A percentile compares a stretch with the other conserved stretches of the same genome.
These are phyloP conservation scores for Penicillium herquei DNA, from an alignment of 495 filamentous ascomycete species.

Conservation along the genomic window DNA sequence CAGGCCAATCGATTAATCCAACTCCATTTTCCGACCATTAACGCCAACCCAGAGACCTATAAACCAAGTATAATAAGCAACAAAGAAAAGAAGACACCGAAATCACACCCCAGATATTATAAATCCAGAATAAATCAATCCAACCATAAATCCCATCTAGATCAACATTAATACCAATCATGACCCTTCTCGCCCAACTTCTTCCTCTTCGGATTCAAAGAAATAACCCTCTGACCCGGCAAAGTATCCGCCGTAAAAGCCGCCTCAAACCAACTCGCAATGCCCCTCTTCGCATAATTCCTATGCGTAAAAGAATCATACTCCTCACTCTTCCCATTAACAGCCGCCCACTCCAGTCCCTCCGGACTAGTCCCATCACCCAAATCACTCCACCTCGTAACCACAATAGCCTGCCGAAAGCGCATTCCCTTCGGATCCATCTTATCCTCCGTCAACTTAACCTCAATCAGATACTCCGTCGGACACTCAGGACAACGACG, in stretches of 20 bases:
- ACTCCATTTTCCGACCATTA: neutral
- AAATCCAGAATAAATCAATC: too few species aligned
- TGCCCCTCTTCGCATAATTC: slow-evolving; percentile 46
- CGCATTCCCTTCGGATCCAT: slow-evolving; percentile 15
- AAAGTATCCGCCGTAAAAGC: slow-evolving; percentile 51
- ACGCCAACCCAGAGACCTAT: neutral
- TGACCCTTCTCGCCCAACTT: slow-evolving; percentile 45
- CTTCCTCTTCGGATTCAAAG: slow-evolving; percentile 51
- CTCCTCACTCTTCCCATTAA: slow-evolving; percentile 39
- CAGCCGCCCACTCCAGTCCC: slow-evolving; percentile 48
- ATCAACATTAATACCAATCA: slow-evolving; percentile 47
- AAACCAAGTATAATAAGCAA: too few species aligned
- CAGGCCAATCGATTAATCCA: neutral
- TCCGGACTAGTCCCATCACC: slow-evolving; percentile 49
- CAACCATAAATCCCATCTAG: neutral
- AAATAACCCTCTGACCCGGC: slow-evolving; percentile 55
- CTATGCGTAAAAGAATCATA: slow-evolving; percentile 50
- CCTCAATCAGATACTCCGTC: slow-evolving; percentile 58
- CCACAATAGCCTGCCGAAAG: slow-evolving; percentile 58
- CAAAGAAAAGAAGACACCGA: too few species aligned
- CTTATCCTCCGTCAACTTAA: slow-evolving; percentile 53
- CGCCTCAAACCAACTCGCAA: slow-evolving; percentile 57
- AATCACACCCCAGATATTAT: too few species aligned
- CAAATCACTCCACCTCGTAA: slow-evolving; percentile 60
- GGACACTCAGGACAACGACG: slow-evolving; percentile 59